Evolutionary conservation across 2,329 filamentous ascomycete species (phyloP), one percentile per base, ranked within the genome.

Genomic region (Magnaporthiopsis incrustans): DNA sequence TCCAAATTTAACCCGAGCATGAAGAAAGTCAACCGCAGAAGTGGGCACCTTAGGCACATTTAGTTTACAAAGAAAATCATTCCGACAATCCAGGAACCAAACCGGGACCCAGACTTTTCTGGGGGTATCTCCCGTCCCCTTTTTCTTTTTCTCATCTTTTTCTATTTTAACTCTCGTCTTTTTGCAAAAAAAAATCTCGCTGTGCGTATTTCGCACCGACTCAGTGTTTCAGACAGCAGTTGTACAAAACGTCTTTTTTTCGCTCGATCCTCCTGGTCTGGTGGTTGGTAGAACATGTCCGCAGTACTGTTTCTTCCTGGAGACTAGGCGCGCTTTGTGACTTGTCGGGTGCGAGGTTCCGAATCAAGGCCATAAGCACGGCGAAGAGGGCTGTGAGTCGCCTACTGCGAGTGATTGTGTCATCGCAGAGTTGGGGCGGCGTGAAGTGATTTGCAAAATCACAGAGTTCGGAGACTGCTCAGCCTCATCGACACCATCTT

Each of bases 131-230:
- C 44, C 44, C 44, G 44, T 53, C 12, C 4, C 2, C 14, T 11
- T 38, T 38, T 4, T 35, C 11, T 35, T 35, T 10, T 35, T 12
- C 7, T 12, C 8, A 5, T 12, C 8, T 35, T 10, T 35, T 35
- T 35, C 11, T 38, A 38, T 38, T 38, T 11, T 38, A 12, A 12
- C 14, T 15, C 14, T 38, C 4, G 2, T 38, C 5, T 15, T 15
- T 3, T 18, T 15, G 1, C 14, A 3, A 1, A 15, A 38, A 3
- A 3, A 14, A 14, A 5, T 3, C 2, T 11, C 11, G 33, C 8
- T 12, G 27, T 12, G 33, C 33, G 11, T 12, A 11, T 35, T 35
- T 35, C 18, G 35, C 14, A 14, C 35, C 35, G 5, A 38, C 35
- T 3, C 14, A 18, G 15, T 38, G 35, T 38, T 38, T 38, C 12